These are phyloP conservation scores for Rubia tinctorum DNA, from an alignment of 305 asterid species.

Conservation along the genomic window DNA sequence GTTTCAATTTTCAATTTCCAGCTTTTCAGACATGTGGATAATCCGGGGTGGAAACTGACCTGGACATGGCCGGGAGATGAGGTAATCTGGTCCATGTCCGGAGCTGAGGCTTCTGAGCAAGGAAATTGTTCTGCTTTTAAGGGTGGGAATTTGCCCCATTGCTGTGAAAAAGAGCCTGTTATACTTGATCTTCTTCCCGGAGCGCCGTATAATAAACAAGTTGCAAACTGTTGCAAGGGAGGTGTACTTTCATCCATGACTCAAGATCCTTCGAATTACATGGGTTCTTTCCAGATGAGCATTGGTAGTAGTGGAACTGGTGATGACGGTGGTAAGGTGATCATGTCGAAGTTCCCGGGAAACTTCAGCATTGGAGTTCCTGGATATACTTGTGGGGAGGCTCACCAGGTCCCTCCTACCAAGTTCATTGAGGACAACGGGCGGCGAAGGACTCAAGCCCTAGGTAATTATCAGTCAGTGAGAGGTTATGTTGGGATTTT, in stretches of 20 bases:
- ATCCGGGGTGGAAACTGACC: slow-evolving; percentile 74
- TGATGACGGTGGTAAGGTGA: neutral
- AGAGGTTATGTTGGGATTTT: no score
- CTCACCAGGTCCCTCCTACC: slow-evolving; percentile 52
- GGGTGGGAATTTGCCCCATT: slow-evolving; percentile 48
- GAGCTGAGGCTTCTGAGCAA: slow-evolving; percentile 78
- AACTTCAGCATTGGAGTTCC: slow-evolving; percentile 53
- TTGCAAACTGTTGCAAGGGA: slow-evolving; percentile 63
- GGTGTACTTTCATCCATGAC: slow-evolving; percentile 65
- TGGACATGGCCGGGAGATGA: slow-evolving; percentile 65
- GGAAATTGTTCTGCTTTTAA: slow-evolving; percentile 69
- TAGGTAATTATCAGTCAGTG: slow-evolving; percentile 34
- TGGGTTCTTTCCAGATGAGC: slow-evolving; percentile 50
- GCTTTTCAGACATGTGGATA: slow-evolving; percentile 65
- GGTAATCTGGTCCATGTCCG: slow-evolving; percentile 61
- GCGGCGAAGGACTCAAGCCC: slow-evolving; percentile 67
- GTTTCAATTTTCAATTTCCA: slow-evolving; percentile 65
- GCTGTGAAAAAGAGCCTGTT: slow-evolving; percentile 62
- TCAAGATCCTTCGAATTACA: slow-evolving; percentile 39
- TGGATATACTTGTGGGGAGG: slow-evolving; percentile 73
- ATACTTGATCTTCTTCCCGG: slow-evolving; percentile 75
- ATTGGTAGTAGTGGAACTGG: slow-evolving; percentile 37
- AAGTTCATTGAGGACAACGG: slow-evolving; percentile 50
- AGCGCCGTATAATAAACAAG: slow-evolving; percentile 47
- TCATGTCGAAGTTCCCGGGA: slow-evolving; percentile 30